phyloP scores from a whole-genome alignment of 352 stramenopile species.

The Phytophthora multivora region DNA sequence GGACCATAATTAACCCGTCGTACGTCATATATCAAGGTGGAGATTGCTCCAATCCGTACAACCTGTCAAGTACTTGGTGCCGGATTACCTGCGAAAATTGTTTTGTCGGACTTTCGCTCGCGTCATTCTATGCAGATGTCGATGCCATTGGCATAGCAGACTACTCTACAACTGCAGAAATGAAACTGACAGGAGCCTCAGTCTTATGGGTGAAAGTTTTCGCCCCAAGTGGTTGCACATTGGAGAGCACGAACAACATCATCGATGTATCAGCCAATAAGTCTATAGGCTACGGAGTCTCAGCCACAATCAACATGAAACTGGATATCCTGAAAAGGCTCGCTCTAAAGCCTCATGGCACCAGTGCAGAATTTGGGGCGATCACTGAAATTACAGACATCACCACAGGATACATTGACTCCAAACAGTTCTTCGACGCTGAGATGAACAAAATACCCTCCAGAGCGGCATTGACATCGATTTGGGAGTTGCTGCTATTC shows the following conservation, averaged over 20 bases:
- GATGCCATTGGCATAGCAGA: slow-evolving; percentile 1
- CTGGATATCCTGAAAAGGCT: slow-evolving; percentile 4
- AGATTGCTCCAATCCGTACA: slow-evolving; percentile 19
- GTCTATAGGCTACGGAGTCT: neutral
- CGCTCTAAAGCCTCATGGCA: slow-evolving; percentile 1
- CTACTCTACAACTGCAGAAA: neutral
- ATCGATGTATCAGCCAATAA: neutral
- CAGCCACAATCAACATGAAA: neutral
- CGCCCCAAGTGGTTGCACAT: slow-evolving; percentile 9
- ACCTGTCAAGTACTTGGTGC: slow-evolving; percentile 20
- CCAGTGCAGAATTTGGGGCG: neutral
- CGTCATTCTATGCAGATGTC: slow-evolving; percentile 21
- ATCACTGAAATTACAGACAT: too few relatives aligned
- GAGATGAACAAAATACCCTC: too few relatives aligned
- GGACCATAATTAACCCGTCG: neutral
- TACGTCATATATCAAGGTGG: neutral
- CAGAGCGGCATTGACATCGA: too few relatives aligned
- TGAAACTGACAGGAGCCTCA: slow-evolving; percentile 4
- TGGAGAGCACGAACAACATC: neutral
- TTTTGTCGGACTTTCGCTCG: slow-evolving; percentile 27
- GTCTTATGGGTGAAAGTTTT: neutral
- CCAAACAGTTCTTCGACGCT: too few relatives aligned
- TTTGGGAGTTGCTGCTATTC: too few relatives aligned
- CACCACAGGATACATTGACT: too few relatives aligned
- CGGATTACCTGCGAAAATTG: slow-evolving; percentile 30